These are phyloP conservation scores for Thalassiosira delicatula DNA, from an alignment of 352 stramenopile species.

Conservation along the genomic window DNA sequence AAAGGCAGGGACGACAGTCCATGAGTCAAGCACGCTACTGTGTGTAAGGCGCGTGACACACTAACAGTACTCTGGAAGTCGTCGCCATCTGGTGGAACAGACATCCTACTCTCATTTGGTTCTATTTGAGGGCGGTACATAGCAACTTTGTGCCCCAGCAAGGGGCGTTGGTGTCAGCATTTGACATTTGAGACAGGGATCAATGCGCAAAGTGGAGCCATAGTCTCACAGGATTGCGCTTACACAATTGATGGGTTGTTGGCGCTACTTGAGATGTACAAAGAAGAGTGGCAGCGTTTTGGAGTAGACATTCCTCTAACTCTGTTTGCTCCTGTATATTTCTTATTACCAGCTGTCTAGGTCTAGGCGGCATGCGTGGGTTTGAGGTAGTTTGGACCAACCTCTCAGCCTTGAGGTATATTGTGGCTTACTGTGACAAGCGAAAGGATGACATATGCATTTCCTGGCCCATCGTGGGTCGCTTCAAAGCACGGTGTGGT, in stretches of 20 bases:
- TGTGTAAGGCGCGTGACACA: neutral
- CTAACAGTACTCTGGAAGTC: conserved; percentile 20
- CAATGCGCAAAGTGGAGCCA: conserved; percentile 23
- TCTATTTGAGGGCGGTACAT: neutral
- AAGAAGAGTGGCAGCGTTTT: conserved; percentile 6
- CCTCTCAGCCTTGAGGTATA: conserved; percentile 6
- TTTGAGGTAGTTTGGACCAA: conserved; percentile 17
- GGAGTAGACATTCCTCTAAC: no score
- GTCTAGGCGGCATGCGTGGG: conserved; percentile 26
- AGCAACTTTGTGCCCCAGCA: neutral
- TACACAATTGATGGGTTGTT: conserved; percentile 40
- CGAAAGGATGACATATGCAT: neutral
- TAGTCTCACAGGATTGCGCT: conserved; percentile 35
- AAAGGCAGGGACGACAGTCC: neutral
- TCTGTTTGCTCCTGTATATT: conserved; percentile 2
- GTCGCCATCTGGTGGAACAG: neutral
- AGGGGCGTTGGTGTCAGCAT: conserved; percentile 14
- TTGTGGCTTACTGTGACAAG: conserved; percentile 5
- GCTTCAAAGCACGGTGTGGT: neutral
- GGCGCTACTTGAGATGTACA: conserved; percentile 22
- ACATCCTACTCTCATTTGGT: conserved; percentile 17
- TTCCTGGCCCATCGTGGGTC: conserved; percentile 10
- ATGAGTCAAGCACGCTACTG: neutral
- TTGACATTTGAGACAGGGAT: neutral
- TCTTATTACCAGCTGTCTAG: conserved; percentile 25